A percentile compares a stretch with the other conserved stretches of the same genome.
phyloP scores from a whole-genome alignment of 2,329 filamentous ascomycete genomes.

The Fusarium heterosporum region DNA sequence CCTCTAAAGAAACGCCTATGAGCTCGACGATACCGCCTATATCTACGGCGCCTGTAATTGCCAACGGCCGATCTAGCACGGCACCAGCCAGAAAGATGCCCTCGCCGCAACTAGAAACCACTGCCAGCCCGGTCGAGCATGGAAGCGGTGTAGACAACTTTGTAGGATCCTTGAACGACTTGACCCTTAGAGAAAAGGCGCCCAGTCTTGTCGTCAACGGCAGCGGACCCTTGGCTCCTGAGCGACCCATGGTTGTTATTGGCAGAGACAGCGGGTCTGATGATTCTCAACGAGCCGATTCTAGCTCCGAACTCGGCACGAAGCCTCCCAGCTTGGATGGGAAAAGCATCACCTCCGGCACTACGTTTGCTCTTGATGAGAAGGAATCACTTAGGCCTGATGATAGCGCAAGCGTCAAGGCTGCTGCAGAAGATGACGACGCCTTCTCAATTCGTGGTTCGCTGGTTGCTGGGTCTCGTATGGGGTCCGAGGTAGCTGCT shows the following conservation, averaged over 20 bases:
- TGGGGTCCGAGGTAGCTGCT: conserved; percentile 81
- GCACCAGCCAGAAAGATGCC: conserved; percentile 30
- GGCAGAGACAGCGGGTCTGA: conserved; percentile 63
- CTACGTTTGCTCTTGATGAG: conserved; percentile 95
- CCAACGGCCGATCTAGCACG: conserved; percentile 43
- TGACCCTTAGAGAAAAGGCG: conserved; percentile 49
- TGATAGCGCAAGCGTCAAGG: conserved; percentile 93
- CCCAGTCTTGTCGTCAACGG: conserved; percentile 63
- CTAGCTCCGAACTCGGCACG: conserved; percentile 73
- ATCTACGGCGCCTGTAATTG: conserved; percentile 43
- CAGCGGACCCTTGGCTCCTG: conserved; percentile 56
- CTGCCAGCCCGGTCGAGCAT: conserved; percentile 25
- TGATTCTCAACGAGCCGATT: conserved; percentile 70
- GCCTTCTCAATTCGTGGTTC: conserved; percentile 81
- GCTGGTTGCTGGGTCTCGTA: conserved; percentile 78
- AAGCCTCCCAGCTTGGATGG: conserved; percentile 93
- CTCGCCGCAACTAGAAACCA: conserved; percentile 36
- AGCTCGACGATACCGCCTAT: conserved; percentile 31
- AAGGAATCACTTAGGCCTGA: conserved; percentile 95
- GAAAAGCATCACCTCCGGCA: conserved; percentile 93
- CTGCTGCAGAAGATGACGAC: conserved; percentile 89
- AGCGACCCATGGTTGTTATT: conserved; percentile 50
- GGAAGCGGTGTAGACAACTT: conserved; percentile 45
- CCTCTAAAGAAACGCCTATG: conserved; percentile 44
- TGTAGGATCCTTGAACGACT: conserved; percentile 47